phyloP scores from a whole-genome alignment of 164 flowering plant species.

The Aristolochia fimbriata region DNA sequence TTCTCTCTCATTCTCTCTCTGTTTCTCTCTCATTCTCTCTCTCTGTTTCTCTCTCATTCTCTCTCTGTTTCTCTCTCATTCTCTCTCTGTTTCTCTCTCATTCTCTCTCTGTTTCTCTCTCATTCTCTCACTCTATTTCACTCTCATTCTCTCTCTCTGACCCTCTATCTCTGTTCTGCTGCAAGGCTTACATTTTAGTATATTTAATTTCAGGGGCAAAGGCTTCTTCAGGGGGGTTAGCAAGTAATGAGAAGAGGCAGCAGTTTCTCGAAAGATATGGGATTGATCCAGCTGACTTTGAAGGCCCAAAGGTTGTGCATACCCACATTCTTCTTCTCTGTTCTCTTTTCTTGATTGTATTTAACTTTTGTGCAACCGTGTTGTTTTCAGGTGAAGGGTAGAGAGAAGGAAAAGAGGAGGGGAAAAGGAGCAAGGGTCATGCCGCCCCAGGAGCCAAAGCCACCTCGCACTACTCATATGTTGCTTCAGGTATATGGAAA shows the following conservation, averaged over 20 bases:
- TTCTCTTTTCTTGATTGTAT: background rate
- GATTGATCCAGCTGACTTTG: slow-evolving; percentile 44
- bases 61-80: background rate
- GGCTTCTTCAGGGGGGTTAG: no score
- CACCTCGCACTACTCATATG: slow-evolving; percentile 57
- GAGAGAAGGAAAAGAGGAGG: slow-evolving; percentile 23
- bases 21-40: background rate
- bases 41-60: background rate
- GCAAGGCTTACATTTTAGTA: slow-evolving; percentile 9
- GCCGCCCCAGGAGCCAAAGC: slow-evolving; percentile 27
- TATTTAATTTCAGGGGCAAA: no score
- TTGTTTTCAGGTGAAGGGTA: slow-evolving; percentile 31
- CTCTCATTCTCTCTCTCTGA: slow-evolving; percentile 15
- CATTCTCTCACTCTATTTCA: background rate
- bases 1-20: slow-evolving; percentile 4
- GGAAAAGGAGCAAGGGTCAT: slow-evolving; percentile 17
- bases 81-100: slow-evolving; percentile 6
- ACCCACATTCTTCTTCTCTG: background rate
- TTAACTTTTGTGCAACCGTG: background rate
- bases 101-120: slow-evolving; percentile 4
- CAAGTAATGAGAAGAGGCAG: slow-evolving; percentile 23
- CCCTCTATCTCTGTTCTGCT: slow-evolving; percentile 5
- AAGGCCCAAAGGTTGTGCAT: slow-evolving; percentile 2
- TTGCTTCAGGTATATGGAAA: slow-evolving; percentile 58
- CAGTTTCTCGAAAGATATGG: slow-evolving; percentile 49